Conservation (phyloP, 352 stramenopile species). For the Aphanomyces astaci region DNA sequence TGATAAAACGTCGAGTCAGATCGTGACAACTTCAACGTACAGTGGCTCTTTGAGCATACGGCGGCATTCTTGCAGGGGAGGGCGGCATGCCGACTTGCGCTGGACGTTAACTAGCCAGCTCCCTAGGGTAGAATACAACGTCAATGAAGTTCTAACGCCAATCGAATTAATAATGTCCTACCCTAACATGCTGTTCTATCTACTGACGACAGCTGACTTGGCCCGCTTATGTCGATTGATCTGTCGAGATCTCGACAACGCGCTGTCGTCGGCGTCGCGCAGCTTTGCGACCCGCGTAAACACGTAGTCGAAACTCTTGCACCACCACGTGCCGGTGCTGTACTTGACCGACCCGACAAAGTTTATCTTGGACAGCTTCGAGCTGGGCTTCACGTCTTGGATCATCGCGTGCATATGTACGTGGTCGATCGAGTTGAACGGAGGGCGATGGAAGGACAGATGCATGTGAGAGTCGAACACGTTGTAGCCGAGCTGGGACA, state of each 20-base stretch:
- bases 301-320: slow-evolving; percentile 68
- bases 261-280: background rate
- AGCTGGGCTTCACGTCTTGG: slow-evolving; percentile 38
- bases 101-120: background rate
- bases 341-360: slow-evolving; percentile 77
- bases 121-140: background rate
- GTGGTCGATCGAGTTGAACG: slow-evolving; percentile 87
- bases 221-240: background rate
- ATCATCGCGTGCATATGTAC: slow-evolving; percentile 85
- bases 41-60: background rate
- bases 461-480: slow-evolving; percentile 36
- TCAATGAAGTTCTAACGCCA: background rate
- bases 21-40: background rate
- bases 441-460: slow-evolving; percentile 75
- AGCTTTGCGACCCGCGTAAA: slow-evolving; percentile 24
- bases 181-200: background rate
- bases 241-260: background rate
- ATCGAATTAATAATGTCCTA: background rate
- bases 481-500: slow-evolving; percentile 25
- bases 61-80: no score
- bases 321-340: slow-evolving; percentile 81
- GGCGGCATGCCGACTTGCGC: background rate
- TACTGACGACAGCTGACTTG: background rate
- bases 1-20: background rate
- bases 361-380: slow-evolving; percentile 22